Conservation (phyloP, 2,329 filamentous ascomycete species). For the Capronia epimyces region DNA sequence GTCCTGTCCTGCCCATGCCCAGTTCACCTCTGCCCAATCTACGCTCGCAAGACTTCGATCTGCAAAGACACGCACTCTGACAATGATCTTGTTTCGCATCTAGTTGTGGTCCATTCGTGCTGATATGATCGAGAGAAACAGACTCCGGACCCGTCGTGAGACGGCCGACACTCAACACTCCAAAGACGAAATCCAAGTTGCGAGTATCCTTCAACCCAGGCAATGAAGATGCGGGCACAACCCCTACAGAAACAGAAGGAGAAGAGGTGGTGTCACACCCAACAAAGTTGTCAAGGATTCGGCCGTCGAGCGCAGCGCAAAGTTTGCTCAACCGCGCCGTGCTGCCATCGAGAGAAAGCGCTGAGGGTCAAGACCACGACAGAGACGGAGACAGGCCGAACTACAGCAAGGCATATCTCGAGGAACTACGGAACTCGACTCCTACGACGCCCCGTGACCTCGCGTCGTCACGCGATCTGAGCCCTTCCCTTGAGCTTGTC, state of each 20-base stretch:
- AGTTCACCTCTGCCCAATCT: neutral
- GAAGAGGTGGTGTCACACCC: neutral
- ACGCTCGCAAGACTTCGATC: too few species aligned
- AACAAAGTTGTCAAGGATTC: slow-evolving; percentile 16
- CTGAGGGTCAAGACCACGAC: slow-evolving; percentile 13
- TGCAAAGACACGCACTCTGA: slow-evolving; percentile 13
- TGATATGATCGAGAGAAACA: slow-evolving; percentile 33
- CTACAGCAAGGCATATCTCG: slow-evolving; percentile 82
- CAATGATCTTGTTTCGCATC: slow-evolving; percentile 1
- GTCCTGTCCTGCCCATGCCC: neutral
- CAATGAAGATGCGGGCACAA: slow-evolving; percentile 49
- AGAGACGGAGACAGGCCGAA: slow-evolving; percentile 50
- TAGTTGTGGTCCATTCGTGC: slow-evolving; percentile 17
- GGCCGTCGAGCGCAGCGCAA: slow-evolving; percentile 16
- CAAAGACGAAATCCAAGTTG: slow-evolving; percentile 66
- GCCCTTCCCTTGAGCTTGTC: neutral
- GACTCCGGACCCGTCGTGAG: slow-evolving; percentile 48
- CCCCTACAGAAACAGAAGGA: slow-evolving; percentile 29
- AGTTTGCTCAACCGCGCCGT: slow-evolving; percentile 3
- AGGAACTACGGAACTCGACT: slow-evolving; percentile 78
- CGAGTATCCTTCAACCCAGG: slow-evolving; percentile 70
- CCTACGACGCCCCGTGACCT: slow-evolving; percentile 71
- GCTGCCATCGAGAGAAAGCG: slow-evolving; percentile 5
- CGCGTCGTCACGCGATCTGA: slow-evolving; percentile 27
- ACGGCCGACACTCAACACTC: slow-evolving; percentile 47